Evolutionary conservation across 805 yeast genomes (phyloP), one percentile per base, ranked within the genome.

Genomic region (Wickerhamomyces queroliae): DNA sequence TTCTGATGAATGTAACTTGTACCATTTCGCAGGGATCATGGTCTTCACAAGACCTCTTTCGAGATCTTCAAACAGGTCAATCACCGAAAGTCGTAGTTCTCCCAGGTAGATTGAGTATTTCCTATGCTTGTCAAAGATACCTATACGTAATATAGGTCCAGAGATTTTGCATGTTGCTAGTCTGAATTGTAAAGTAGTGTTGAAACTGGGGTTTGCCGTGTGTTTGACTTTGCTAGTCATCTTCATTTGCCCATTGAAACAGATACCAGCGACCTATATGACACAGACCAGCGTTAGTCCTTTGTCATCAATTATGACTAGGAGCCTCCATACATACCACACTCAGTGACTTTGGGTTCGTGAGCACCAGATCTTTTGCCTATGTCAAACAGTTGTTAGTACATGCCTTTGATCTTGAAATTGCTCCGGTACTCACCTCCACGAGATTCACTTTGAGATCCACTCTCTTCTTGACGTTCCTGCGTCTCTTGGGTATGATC

Each of bases 1-100:
- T 32, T 53, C 57, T 18, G 65, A 65, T 7, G 76, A 69, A 36
- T 64, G 62, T 7, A 74, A 52, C 43, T 63, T 62, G 47, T 64
- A 68, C 78, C 78, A 74, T 36, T 64, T 60, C 9, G 71, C 56
- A 1, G 39, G 45, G 9, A 49, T 30, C 26, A 39, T 47, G 5
- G 46, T 41, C 9, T 33, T 24, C n/a, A 43, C 16, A 18, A 23
- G 23, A 2, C 40, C 43, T 0, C 42, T 21, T 8, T 38, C 33
- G 8, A 30, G 22, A 26, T 44, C 49, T 9, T 42, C 39, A 27
- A 55, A 43, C 3, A 53, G 29, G 11, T 50, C 52, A 7, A 41
- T 19, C 11, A 59, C 26, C 3, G 55, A 46, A 1, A 56, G 41
- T 25, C 59, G 42, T 6, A 56, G 36, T 34, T 56, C 60, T 1